A percentile compares a stretch with the other conserved stretches of the same genome.
Conservation (phyloP, 2,329 filamentous ascomycete species). For the Microdochium trichocladiopsis region DNA sequence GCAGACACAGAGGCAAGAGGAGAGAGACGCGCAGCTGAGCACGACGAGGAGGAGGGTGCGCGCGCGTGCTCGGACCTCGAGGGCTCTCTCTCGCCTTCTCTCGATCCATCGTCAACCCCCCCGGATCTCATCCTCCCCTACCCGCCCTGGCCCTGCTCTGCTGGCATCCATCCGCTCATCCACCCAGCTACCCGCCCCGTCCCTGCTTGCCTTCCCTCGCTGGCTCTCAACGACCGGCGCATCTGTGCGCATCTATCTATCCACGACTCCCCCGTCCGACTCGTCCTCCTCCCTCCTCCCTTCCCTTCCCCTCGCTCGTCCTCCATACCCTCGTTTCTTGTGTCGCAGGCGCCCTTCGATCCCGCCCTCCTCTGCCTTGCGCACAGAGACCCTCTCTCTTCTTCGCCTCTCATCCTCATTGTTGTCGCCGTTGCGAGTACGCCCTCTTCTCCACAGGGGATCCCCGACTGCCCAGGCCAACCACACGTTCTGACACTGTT, state of each 20-base stretch:
- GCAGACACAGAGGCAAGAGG: neutral
- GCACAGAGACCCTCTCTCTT: neutral
- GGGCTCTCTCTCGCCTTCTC: neutral
- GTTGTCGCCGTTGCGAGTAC: neutral
- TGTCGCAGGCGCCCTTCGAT: neutral
- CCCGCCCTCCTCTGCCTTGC: neutral
- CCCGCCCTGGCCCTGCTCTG: neutral
- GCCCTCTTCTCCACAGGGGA: neutral
- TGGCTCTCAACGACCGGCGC: neutral
- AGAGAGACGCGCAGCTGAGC: neutral
- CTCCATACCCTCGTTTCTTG: neutral
- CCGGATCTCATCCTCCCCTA: neutral
- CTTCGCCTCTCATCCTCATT: neutral
- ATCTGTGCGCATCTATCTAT: neutral
- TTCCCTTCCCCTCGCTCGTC: neutral
- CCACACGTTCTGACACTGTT: too few relatives aligned
- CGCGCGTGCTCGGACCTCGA: neutral
- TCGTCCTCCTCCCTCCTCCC: neutral
- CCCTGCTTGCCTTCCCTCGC: neutral
- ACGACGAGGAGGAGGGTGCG: neutral
- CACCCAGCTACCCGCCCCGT: neutral
- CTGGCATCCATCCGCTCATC: neutral
- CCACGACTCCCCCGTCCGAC: neutral
- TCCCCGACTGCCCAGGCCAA: neutral
- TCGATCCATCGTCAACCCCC: neutral